Evolutionary conservation across 1,284 basidiomycete species (phyloP).

Genomic region (Puccinia coronata): DNA sequence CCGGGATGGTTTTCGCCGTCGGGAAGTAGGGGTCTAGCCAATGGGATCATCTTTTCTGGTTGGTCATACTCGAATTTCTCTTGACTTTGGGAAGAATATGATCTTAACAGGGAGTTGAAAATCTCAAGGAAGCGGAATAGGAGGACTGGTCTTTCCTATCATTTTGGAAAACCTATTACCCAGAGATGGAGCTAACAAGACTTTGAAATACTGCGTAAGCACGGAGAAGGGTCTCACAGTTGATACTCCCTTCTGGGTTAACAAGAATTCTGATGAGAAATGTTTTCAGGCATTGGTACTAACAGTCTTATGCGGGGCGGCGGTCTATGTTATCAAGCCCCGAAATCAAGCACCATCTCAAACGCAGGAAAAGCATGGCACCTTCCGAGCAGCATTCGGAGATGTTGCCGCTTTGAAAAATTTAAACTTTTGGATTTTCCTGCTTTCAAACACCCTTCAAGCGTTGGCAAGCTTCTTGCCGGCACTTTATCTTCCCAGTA

Average conservation of each 20-base stretch:
- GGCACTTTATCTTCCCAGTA: conserved; percentile 48
- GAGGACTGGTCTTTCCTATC: conserved; percentile 42
- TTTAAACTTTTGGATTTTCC: conserved; percentile 32
- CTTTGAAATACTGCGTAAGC: conserved; percentile 33
- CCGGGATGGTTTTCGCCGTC: conserved; percentile 44
- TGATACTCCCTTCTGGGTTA: background rate
- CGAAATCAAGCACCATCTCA: background rate
- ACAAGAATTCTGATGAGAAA: background rate
- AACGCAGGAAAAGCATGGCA: background rate
- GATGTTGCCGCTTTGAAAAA: conserved; percentile 35
- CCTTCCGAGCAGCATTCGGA: conserved; percentile 18
- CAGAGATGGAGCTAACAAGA: conserved; percentile 15
- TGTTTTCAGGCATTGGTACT: conserved; percentile 12
- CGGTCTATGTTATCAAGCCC: conserved; percentile 29
- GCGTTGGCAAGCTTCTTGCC: conserved; percentile 43
- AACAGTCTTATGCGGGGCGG: conserved; percentile 19
- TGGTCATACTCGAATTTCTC: background rate
- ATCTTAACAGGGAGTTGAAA: background rate
- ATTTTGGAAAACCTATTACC: conserved; percentile 24
- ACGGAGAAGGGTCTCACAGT: background rate
- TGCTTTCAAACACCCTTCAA: conserved; percentile 42
- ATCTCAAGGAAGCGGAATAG: conserved; percentile 39
- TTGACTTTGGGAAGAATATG: background rate
- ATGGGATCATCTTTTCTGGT: conserved; percentile 49
- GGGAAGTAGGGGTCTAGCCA: conserved; percentile 39